A percentile compares a stretch with the other conserved stretches of the same genome.
phyloP scores from a whole-genome alignment of 257 asterid genomes.

The Henckelia pumila region DNA sequence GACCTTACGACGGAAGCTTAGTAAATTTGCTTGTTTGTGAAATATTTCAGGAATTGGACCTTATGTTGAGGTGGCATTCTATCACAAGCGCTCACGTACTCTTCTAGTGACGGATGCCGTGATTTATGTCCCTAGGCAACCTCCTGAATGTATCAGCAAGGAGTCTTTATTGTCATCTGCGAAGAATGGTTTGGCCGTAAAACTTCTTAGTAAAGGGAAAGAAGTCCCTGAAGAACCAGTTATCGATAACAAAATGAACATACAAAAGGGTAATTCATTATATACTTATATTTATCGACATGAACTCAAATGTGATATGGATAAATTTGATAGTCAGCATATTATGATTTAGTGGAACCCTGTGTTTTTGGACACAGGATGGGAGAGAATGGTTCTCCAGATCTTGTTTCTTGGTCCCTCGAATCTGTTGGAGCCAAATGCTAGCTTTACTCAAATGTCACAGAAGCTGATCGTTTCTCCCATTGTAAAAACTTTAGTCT shows the following conservation, averaged over 20 bases:
- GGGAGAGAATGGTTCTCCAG: conserved; percentile 99
- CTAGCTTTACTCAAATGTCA: conserved; percentile 93
- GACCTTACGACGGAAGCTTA: background rate
- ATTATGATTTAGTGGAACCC: conserved; percentile 3
- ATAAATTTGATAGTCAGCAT: conserved; percentile 11
- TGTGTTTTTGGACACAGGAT: conserved; percentile 46
- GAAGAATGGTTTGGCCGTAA: conserved; percentile 88
- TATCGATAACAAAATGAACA: conserved; percentile 63
- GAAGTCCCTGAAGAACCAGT: conserved; percentile 79
- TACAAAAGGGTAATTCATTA: conserved; percentile 59
- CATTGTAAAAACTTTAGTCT: conserved; percentile 84
- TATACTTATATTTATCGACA: background rate
- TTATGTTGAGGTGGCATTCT: conserved; percentile 96
- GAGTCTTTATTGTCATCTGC: conserved; percentile 82
- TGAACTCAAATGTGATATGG: background rate
- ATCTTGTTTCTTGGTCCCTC: conserved; percentile 97
- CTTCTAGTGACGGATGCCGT: conserved; percentile 94
- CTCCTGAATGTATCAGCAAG: conserved; percentile 83
- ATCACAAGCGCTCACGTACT: conserved; percentile 77
- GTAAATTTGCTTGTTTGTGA: conserved; percentile 1
- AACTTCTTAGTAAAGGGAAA: conserved; percentile 85
- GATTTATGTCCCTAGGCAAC: conserved; percentile 78
- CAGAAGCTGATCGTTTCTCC: conserved; percentile 95
- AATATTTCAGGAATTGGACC: conserved; percentile 79
- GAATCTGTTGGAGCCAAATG: conserved; percentile 86